phyloP scores from a whole-genome alignment of 2,329 filamentous ascomycete species.

The Colletotrichum sp. region DNA sequence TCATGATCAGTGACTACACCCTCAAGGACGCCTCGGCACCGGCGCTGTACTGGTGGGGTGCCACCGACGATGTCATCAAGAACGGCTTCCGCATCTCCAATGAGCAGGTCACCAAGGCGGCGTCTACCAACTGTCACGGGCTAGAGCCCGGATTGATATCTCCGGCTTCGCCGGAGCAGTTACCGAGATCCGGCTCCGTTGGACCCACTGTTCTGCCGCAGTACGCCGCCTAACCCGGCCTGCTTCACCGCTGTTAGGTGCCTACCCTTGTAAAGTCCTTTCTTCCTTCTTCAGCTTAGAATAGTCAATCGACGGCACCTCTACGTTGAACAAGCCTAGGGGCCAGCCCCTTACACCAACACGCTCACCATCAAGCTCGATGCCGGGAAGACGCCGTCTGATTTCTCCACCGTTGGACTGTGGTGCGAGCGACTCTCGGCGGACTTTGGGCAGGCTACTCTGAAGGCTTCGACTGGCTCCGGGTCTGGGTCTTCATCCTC shows the following conservation, averaged over 20 bases:
- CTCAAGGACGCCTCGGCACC: constrained; percentile 28
- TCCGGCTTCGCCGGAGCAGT: no score
- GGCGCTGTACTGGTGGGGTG: constrained; percentile 31
- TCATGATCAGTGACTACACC: constrained; percentile 24
- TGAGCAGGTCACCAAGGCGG: constrained; percentile 21
- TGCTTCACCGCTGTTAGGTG: no score
- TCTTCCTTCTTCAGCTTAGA: no score
- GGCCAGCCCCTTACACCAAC: no score
- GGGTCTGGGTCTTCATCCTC: neutral
- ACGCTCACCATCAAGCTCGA: constrained; percentile 25
- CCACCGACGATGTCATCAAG: constrained; percentile 19
- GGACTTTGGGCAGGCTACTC: neutral
- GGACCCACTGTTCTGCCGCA: no score
- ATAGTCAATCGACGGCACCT: no score
- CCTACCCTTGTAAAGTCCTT: no score
- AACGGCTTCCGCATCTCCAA: constrained; percentile 30
- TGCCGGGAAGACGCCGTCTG: constrained; percentile 24
- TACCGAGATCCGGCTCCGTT: no score
- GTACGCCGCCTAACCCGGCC: no score
- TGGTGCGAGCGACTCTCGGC: neutral
- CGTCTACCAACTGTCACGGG: constrained; percentile 19
- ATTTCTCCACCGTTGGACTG: constrained; percentile 12
- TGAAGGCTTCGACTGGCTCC: neutral
- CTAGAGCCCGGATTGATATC: no score
- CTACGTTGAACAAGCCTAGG: no score